These are phyloP conservation scores for Vitis rupestris DNA, from an alignment of 164 flowering plant genomes.

Conservation along the genomic window DNA sequence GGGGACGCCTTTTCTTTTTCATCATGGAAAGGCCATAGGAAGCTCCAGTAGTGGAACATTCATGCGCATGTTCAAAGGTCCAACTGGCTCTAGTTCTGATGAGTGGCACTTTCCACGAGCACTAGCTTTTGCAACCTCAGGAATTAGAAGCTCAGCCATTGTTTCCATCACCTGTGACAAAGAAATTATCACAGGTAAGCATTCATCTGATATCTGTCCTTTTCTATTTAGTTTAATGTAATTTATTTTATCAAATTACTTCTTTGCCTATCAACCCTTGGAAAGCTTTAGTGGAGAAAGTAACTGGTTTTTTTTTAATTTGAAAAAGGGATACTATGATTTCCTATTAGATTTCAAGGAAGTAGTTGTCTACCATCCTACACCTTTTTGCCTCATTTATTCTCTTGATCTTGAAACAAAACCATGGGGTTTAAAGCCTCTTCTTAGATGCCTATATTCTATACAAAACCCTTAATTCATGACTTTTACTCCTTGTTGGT, in stretches of 20 bases:
- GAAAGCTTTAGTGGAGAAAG: no score
- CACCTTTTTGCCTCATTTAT: no score
- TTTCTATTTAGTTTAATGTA: not conserved
- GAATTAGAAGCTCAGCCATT: conserved; percentile 75
- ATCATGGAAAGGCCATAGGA: conserved; percentile 70
- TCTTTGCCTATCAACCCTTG: no score
- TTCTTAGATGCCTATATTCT: no score
- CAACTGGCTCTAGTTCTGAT: conserved; percentile 52
- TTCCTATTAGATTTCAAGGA: no score
- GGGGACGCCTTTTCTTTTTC: conserved; percentile 90
- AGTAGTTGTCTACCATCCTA: no score
- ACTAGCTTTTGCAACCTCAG: conserved; percentile 75
- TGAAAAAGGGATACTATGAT: not conserved
- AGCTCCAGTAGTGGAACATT: conserved; percentile 72
- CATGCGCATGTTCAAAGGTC: conserved; percentile 89
- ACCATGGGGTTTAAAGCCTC: no score
- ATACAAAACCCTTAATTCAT: no score
- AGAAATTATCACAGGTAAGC: conserved; percentile 85
- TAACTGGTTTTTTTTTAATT: not conserved
- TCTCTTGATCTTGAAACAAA: no score
- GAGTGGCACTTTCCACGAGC: conserved; percentile 92
- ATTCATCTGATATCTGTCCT: not conserved
- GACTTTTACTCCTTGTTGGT: no score
- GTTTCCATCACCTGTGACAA: conserved; percentile 80
- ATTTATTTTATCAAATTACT: no score